Evolutionary conservation across 1,284 basidiomycete genomes (phyloP).

Genomic region (Cutaneotrichosporon cyanovorans): DNA sequence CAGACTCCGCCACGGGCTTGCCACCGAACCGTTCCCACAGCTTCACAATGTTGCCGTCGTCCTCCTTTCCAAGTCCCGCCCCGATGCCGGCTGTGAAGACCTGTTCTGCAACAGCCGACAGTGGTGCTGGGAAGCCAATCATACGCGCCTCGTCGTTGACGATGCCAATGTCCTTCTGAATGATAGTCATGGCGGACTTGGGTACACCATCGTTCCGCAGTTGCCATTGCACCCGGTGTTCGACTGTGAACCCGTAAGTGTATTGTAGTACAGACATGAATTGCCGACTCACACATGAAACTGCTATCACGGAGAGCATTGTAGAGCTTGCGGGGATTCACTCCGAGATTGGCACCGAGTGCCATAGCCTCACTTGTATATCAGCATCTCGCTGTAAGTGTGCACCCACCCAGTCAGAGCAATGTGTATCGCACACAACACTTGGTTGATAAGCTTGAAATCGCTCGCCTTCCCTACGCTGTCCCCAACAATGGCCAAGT

Average conservation of each 20-base stretch:
- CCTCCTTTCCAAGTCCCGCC: constrained; percentile 26
- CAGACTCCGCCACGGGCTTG: constrained; percentile 19
- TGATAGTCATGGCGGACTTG: constrained; percentile 40
- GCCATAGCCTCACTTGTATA: constrained; percentile 35
- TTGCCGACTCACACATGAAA: constrained; percentile 41
- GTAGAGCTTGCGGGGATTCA: constrained; percentile 36
- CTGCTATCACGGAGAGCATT: constrained; percentile 31
- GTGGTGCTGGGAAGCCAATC: constrained; percentile 27
- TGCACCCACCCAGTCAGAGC: constrained; percentile 22
- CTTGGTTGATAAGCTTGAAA: constrained; percentile 42
- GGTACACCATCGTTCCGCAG: constrained; percentile 27
- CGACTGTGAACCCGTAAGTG: constrained; percentile 19
- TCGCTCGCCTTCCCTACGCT: constrained; percentile 29
- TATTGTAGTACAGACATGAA: too few relatives aligned
- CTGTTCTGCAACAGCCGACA: constrained; percentile 33
- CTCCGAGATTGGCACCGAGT: constrained; percentile 35
- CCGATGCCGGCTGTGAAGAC: constrained; percentile 31
- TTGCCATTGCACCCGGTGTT: constrained; percentile 34
- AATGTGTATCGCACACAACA: constrained; percentile 35
- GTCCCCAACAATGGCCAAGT: constrained; percentile 28
- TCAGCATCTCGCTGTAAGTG: neutral
- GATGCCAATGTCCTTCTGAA: constrained; percentile 37
- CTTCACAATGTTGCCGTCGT: constrained; percentile 33
- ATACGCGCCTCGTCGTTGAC: constrained; percentile 37
- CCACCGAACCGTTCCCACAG: constrained; percentile 36